Conservation (phyloP, 2,329 filamentous ascomycete species). For the Penicillium thymicola region DNA sequence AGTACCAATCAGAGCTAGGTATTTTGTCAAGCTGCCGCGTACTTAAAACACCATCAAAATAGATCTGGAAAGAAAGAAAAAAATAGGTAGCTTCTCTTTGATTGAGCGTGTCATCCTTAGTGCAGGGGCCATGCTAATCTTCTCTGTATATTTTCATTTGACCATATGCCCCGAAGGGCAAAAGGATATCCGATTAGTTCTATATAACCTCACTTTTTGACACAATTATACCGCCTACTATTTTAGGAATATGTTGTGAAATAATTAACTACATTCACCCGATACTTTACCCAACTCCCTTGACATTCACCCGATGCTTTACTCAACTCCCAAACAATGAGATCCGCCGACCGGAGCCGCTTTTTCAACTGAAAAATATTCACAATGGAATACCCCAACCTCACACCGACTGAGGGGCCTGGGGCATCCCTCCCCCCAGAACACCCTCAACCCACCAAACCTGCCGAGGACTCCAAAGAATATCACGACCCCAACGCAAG, state of each 20-base stretch:
- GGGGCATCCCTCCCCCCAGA: not conserved
- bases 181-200: not conserved
- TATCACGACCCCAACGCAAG: not conserved
- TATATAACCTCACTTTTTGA: not conserved
- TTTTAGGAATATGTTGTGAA: not conserved
- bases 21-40: too few species aligned
- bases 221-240: not conserved
- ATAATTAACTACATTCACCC: too few species aligned
- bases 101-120: constrained; percentile 93
- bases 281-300: too few species aligned
- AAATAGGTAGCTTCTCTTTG: constrained; percentile 72
- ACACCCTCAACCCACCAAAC: not conserved
- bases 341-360: not conserved
- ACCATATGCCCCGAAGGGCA: constrained; percentile 54
- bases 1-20: too few species aligned
- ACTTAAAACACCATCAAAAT: too few species aligned
- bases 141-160: constrained; percentile 69
- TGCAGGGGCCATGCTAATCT: constrained; percentile 79
- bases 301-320: not conserved
- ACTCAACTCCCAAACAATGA: not conserved
- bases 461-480: not conserved
- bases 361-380: not conserved
- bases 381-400: not conserved
- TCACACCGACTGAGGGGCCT: not conserved
- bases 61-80: constrained; percentile 51